Base-by-base conservation (phyloP, 2,329 filamentous ascomycete genomes). In the Harringtonia lauricola region DNA sequence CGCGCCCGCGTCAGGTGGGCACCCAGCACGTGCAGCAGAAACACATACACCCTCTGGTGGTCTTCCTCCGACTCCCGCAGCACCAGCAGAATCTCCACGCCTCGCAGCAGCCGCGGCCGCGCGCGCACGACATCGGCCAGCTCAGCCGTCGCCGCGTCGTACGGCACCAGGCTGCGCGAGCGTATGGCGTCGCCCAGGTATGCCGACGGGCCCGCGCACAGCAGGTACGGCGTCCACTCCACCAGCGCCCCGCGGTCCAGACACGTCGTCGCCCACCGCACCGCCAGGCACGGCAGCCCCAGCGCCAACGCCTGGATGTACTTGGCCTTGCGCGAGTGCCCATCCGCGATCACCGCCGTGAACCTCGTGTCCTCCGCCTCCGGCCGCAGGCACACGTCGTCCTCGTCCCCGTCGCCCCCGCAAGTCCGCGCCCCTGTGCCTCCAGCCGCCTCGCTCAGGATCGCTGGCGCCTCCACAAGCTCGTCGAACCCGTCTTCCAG, bases 251-350 rank as follows among this genome's bases (percentile, higher is more conserved):
- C 67, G 28, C 76, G 75, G 1, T 69, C 61, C 3, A 90, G 60
- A 49, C 86, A 95, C 40, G 83, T 74, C 22, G 76, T 71, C 39
- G 94, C 67, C 90, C 92, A 98, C 43, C 81, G 80, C 7, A 79
- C 74, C 7, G 86, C 83, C 2, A 98, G 69, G 55, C 89, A 95
- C 0, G 92, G 92, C 0, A 98, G 64, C 1, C 86, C 87, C 1
- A 98, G 74, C 0, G 92, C 89, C 2, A 98, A 74, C 0, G 92
- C 92, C 63, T 96, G 89, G 71, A 96, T 85, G 60, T 92, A 95
- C 59, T 96, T 98, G 40, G 81, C 76, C 49, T 87, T 88, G 38
- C 90, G 79, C 8, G 85, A 92, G 59, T 95, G 84, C 5, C 78
- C 76, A 55, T 96, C 86, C 0, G 89, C 83, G 47, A 98, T 85